Base-by-base conservation (phyloP, 1,284 basidiomycete genomes). In the Ganoderma leucocontextum region DNA sequence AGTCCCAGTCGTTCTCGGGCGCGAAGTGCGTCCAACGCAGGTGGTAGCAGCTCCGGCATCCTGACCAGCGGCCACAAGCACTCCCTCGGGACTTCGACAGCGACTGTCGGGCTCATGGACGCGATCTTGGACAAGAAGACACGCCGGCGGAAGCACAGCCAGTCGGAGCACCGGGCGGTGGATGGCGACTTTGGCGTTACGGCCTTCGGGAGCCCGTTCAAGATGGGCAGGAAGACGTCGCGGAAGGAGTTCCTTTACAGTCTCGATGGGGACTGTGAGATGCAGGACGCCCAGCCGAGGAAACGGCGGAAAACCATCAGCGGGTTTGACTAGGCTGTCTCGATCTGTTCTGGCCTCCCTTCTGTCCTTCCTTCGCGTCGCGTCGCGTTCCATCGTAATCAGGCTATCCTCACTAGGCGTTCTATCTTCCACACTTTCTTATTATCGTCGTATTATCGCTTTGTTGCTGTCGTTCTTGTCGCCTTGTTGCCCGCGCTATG, bases 221-320 rank as follows among this genome's bases (percentile, higher is more conserved):
- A 73, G 62, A 53, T 74, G 13, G 71, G 75, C 15, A 73, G 74
- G 74, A 78, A 75, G 68, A 75, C 71, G n/a, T 68, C 74, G 38
- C 68, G 76, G 36, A 71, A 67, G 52, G 74, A 74, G 49, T 73
- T 75, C 64, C 69, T 74, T 57, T 73, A 75, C 68, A 70, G 73
- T 60, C 66, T 72, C 38, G 70, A 76, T 60, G 74, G 74, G 25
- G 75, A 77, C 58, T 72, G 72, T 57, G 73, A 74, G 57, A 74
- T 75, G 73, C 60, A 65, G 33, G 73, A 73, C 13, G 55, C 66
- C 7, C 67, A 67, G 53, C 71, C 74, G 22, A 76, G 71, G 72
- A 78, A 78, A 66, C 74, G 76, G 38, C 73, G 77, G 66, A 77
- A 72, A 71, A 79, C 77, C 53, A 66, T 76, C 65, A 70, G 64